Evolutionary conservation across 768 basidiomycete genomes (phyloP), one percentile per base, ranked within the genome.

Genomic region (Amanita polypyramis): DNA sequence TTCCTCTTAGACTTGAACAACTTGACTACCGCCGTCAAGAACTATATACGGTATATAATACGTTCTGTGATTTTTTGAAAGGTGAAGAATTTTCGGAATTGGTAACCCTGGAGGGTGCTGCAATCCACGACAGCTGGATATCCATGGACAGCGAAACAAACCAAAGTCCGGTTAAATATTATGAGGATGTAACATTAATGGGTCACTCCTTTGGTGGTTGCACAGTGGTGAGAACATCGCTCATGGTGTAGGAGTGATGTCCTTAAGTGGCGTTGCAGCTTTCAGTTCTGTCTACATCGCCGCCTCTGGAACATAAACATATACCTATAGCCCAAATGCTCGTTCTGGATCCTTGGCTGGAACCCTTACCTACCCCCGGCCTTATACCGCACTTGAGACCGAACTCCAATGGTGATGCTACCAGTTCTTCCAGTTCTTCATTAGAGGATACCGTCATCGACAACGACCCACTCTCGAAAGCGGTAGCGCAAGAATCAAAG

Each of bases 261-360:
- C 27, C 33, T 47, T 15, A 25, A 49, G 52, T 49, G 25, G 39
- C 33, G 45, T 44, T 45, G 30, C n/a, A 84, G 81, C 60, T 84
- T 35, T 75, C 76, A 8, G 59, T 83, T 7, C 64, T 84, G 9
- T 78, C 80, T 19, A 70, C 67, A 2, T 55, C 65, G 20, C 70
- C 79, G 5, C 69, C 73, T 14, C 56, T 60, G 21, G 62, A 61
- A 2, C 65, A 72, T 49, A 38, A 58, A 10, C 58, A 56, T 2
- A 68, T 90, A 47, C 81, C 80, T 0, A 63, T 85, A 43, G 62
- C 66, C 5, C 73, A 75, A 40, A 77, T 73, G 7, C 58, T 92
- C 17, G 68, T 83, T 17, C 72, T 88, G 14, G 90, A 93, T 62
- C 90, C 90, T 15, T 92, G 90, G 89, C 63, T 91, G 6, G 86